Evolutionary conservation across 2,329 filamentous ascomycete species (phyloP), one percentile per base, ranked within the genome.

Genomic region (Thielaviopsis populi): DNA sequence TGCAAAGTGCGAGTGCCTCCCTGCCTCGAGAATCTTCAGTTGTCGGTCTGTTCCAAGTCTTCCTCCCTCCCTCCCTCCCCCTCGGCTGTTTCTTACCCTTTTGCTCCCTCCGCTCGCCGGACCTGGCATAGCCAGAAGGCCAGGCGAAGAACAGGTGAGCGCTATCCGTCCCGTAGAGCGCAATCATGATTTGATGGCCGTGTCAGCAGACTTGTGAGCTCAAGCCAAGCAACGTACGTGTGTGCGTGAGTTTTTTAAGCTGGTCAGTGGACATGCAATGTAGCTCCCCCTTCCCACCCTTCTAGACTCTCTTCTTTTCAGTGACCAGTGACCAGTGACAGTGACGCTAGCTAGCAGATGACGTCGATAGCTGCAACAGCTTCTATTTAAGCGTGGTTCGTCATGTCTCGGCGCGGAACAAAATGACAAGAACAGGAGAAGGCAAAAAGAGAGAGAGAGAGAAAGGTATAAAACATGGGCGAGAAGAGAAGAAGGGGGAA

Each of bases 171-270:
- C 19, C 19, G 7, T 4, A 46, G 42, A n/a, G 42, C 42, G 42
- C 42, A 46, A 46, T 46, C 42, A 46, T 54, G 24, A 33, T 30
- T 56, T 30, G 15, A 7, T 54, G 15, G 50, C 11, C 50, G 24
- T 56, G 50, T 56, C 50, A 56, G 50, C 50, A 56, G 27, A 56
- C 50, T 56, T 56, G 50, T 56, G 50, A 15, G 50, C 50, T 13
- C 24, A 15, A 24, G 10, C 46, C 42, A n/a, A n/a, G n/a, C n/a
- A n/a, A n/a, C n/a, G n/a, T n/a, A n/a, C n/a, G n/a, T n/a, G n/a
- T 30, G 27, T 33, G 15, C 17, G 19, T 27, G n/a, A n/a, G n/a
- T 8, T 24, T 27, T 56, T 11, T 8, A 7, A 8, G 27, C 50
- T n/a, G 17, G 50, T 37, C 50, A 56, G 50, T 56, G 24, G 27